Percentiles rank a stretch among this genome's conserved stretches.
Evolutionary conservation across 495 filamentous ascomycete genomes (phyloP).

Genomic region (Parmelia sp.): DNA sequence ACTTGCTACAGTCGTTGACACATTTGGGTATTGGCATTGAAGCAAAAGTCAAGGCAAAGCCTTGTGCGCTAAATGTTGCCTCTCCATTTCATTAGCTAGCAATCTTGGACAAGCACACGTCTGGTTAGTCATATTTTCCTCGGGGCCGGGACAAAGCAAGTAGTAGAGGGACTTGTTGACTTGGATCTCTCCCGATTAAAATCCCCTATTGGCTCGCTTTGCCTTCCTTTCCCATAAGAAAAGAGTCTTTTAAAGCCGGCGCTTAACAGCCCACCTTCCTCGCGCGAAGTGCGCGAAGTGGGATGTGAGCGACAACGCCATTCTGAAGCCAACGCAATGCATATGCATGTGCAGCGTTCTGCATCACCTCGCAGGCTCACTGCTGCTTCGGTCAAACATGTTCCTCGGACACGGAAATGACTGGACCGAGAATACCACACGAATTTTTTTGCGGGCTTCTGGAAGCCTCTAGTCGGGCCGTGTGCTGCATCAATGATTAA

Average conservation of each 20-base stretch:
- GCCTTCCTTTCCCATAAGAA: background rate
- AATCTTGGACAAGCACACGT: background rate
- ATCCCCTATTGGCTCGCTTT: background rate
- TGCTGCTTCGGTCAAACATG: slow-evolving; percentile 3
- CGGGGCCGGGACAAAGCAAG: background rate
- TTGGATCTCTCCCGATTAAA: background rate
- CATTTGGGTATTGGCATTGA: too few species aligned
- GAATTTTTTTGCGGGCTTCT: background rate
- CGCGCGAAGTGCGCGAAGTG: slow-evolving; percentile 14
- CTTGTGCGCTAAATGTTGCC: background rate
- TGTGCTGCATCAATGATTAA: background rate
- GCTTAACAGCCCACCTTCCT: background rate
- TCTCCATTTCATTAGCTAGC: background rate
- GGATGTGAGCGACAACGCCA: background rate
- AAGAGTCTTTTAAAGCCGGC: background rate
- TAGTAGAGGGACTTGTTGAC: background rate
- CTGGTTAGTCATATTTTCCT: background rate
- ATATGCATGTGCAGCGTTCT: background rate
- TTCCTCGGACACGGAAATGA: slow-evolving; percentile 6
- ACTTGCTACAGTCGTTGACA: too few species aligned
- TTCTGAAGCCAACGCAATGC: background rate
- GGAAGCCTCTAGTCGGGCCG: background rate
- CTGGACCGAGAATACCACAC: background rate
- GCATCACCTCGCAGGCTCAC: slow-evolving; percentile 8
- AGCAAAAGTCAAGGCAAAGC: too few species aligned